Percentiles rank a stretch among this genome's conserved stretches.
phyloP scores from a whole-genome alignment of 2,329 filamentous ascomycete species.

The Penicillium rolfsii region DNA sequence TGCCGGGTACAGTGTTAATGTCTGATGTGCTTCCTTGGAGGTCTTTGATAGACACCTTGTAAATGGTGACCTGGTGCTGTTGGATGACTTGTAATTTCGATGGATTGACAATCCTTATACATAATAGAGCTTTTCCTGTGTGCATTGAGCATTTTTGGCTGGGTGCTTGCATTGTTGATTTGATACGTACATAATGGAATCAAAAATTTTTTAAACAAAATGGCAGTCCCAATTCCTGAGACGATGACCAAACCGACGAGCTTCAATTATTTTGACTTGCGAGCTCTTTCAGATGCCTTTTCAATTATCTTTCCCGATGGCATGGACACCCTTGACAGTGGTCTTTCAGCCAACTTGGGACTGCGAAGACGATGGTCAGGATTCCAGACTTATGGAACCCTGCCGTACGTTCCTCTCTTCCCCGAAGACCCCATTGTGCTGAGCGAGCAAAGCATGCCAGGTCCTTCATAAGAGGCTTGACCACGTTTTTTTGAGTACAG shows the following conservation, averaged over 20 bases:
- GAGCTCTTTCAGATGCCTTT: too few species aligned
- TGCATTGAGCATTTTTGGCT: conserved; percentile 5
- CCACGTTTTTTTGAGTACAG: not conserved
- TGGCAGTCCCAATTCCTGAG: too few species aligned
- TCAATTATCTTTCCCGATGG: too few species aligned
- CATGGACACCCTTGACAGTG: too few species aligned
- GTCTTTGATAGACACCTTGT: not conserved
- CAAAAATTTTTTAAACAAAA: not conserved
- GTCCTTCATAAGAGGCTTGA: not conserved
- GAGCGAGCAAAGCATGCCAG: not conserved
- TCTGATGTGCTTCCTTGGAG: conserved; percentile 31
- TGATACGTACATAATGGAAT: conserved; percentile 20
- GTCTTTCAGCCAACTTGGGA: too few species aligned
- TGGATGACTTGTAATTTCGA: conserved; percentile 18
- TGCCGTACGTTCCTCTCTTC: not conserved
- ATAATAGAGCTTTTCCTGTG: conserved; percentile 23
- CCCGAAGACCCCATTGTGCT: not conserved
- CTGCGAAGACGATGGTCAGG: too few species aligned
- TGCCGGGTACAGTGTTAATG: conserved; percentile 48
- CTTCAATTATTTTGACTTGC: too few species aligned
- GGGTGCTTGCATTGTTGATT: conserved; percentile 5
- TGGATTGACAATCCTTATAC: conserved; percentile 24
- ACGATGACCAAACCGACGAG: too few species aligned
- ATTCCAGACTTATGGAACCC: too few species aligned
- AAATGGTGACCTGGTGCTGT: not conserved